phyloP scores from a whole-genome alignment of 108 stramenopile genomes.

The Nitzschia palea region DNA sequence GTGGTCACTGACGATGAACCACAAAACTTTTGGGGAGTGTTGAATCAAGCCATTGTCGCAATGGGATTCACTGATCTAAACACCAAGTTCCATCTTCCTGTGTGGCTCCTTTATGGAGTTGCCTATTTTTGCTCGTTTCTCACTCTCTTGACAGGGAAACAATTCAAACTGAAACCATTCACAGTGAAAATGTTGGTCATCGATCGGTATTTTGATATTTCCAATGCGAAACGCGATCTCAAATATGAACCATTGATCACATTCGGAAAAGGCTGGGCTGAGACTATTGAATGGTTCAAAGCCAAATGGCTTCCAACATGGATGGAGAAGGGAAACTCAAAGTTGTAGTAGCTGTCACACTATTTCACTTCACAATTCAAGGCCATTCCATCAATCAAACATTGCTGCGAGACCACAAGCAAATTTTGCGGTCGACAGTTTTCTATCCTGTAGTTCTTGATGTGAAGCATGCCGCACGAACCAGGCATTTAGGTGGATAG shows the following conservation, averaged over 20 bases:
- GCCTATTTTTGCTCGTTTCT: constrained; percentile 81
- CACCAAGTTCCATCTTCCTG: constrained; percentile 82
- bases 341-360: too few relatives aligned
- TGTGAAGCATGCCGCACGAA: too few relatives aligned
- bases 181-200: constrained; percentile 93
- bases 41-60: constrained; percentile 83
- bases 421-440: too few relatives aligned
- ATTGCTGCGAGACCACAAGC: too few relatives aligned
- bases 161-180: constrained; percentile 91
- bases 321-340: constrained; percentile 8
- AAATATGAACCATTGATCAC: constrained; percentile 85
- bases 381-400: too few relatives aligned
- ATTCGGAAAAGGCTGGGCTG: constrained; percentile 90
- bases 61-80: constrained; percentile 91
- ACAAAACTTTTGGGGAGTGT: constrained; percentile 90
- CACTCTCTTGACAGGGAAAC: constrained; percentile 59
- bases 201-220: constrained; percentile 93
- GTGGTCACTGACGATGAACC: constrained; percentile 93
- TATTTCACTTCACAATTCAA: too few relatives aligned
- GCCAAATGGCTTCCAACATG: constrained; percentile 86
- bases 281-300: constrained; percentile 93
- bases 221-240: constrained; percentile 85
- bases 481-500: too few relatives aligned
- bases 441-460: too few relatives aligned
- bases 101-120: constrained; percentile 68